Percentiles rank a stretch among this genome's conserved stretches.
These are phyloP conservation scores for Moelleriella libera DNA, from an alignment of 2,329 filamentous ascomycete genomes.

Conservation along the genomic window DNA sequence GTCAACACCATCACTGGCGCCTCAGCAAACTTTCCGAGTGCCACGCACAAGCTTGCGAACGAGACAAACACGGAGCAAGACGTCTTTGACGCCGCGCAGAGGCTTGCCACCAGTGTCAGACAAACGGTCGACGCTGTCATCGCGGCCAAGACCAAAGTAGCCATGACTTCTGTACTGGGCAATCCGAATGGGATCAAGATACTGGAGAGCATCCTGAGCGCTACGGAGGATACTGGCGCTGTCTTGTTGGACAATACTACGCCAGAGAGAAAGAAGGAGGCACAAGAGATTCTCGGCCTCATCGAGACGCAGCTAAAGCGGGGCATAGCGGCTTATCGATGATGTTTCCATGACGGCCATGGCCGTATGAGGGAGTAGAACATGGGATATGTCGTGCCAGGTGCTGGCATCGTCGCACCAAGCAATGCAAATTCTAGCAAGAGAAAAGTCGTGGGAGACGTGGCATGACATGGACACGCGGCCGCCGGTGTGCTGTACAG, in stretches of 20 bases:
- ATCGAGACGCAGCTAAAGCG: neutral
- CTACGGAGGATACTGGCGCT: neutral
- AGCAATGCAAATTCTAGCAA: too few relatives aligned
- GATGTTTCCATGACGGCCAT: neutral
- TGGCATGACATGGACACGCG: too few relatives aligned
- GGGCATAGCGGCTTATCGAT: neutral
- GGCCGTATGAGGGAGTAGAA: neutral
- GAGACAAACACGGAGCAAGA: neutral
- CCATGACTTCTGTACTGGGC: neutral
- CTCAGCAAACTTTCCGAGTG: too few relatives aligned
- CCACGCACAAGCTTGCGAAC: neutral
- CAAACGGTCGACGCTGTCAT: neutral
- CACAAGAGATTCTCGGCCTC: neutral
- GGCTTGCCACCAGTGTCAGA: neutral
- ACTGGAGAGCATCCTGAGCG: neutral
- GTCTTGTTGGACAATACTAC: neutral
- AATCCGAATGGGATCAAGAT: neutral
- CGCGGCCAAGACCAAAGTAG: neutral
- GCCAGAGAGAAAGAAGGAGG: neutral
- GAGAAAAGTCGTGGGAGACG: too few relatives aligned
- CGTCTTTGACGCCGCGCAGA: neutral
- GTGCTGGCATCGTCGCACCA: too few relatives aligned
- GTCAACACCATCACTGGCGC: neutral
- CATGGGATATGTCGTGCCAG: too few relatives aligned
- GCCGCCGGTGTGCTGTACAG: too few relatives aligned